Base-by-base conservation (phyloP, 2,329 filamentous ascomycete genomes). In the Colletotrichum sp. region DNA sequence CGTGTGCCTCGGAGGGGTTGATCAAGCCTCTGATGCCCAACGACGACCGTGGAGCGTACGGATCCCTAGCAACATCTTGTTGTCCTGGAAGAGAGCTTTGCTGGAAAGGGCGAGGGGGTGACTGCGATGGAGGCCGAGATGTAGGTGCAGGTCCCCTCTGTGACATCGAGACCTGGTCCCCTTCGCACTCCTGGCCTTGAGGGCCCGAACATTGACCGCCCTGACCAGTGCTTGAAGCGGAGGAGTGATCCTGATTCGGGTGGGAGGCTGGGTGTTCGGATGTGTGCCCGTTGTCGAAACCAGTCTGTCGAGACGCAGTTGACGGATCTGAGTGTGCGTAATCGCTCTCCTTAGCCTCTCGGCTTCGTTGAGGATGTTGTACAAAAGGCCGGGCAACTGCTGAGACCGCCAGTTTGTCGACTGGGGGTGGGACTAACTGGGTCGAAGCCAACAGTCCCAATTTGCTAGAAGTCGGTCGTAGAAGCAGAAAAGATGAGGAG, bases 141-240 rank as follows among this genome's bases (percentile, higher is more conserved):
- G 86, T 84, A 87, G 89, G 86, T 85, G 86, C 87, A 88, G 88
- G 84, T 81, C 87, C 88, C 86, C 88, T 89, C 87, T 91, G 90
- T 87, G 91, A 92, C 91, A 93, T 93, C 87, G 90, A 89, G 87
- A 86, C 86, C 89, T 88, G 88, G 85, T 90, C 89, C 87, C 90
- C 89, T 88, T 84, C 86, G 84, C 85, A 84, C 85, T 85, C 85
- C 82, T 86, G 85, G 85, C 86, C 87, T 84, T 84, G 84, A 85
- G 85, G 86, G 86, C 86, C 87, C 84, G 87, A 85, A 89, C 91
- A 93, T 93, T 88, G 91, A 91, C 87, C 83, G 80, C 82, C 64
- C 78, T 70, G 70, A 60, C 64, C 70, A 76, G 34, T 69, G 68
- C 56, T 70, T 10, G 74, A 69, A 60, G 71, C 28, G 28, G 70